A percentile compares a stretch with the other conserved stretches of the same genome.
phyloP scores from a whole-genome alignment of 192 early-diverging fungal genomes.

The Umbelopsis isabellina region DNA sequence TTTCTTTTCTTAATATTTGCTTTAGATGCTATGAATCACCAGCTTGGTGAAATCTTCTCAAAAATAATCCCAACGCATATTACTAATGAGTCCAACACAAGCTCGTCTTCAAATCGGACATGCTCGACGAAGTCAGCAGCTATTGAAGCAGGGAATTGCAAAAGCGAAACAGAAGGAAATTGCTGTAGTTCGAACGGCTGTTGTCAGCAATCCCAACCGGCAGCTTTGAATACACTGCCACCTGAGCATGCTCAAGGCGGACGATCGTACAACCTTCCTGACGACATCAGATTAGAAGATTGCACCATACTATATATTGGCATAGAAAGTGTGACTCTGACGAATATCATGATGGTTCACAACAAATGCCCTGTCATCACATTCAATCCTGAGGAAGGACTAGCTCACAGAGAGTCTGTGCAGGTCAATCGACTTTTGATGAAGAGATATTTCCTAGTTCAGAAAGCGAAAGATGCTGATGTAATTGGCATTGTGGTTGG shows the following conservation, averaged over 20 bases:
- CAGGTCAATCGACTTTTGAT: slow-evolving; percentile 62
- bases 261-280: slow-evolving; percentile 57
- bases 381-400: slow-evolving; percentile 67
- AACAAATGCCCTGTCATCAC: slow-evolving; percentile 59
- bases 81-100: slow-evolving; percentile 44
- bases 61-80: slow-evolving; percentile 49
- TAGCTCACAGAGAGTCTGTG: slow-evolving; percentile 57
- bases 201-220: not conserved
- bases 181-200: not conserved
- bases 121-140: not conserved
- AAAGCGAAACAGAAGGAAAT: not conserved
- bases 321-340: slow-evolving; percentile 75
- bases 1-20: not conserved
- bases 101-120: not conserved
- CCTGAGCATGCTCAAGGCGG: slow-evolving; percentile 39
- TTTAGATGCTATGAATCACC: slow-evolving; percentile 27
- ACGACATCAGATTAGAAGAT: slow-evolving; percentile 53
- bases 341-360: slow-evolving; percentile 87
- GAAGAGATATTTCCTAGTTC: slow-evolving; percentile 81
- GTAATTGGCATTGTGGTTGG: slow-evolving; percentile 96
- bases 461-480: slow-evolving; percentile 90
- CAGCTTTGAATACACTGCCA: not conserved
- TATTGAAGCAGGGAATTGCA: not conserved
- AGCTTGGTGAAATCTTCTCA: slow-evolving; percentile 29
- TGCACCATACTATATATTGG: slow-evolving; percentile 87